Evolutionary conservation across 164 flowering plant genomes (phyloP).

Genomic region (Santalum album): DNA sequence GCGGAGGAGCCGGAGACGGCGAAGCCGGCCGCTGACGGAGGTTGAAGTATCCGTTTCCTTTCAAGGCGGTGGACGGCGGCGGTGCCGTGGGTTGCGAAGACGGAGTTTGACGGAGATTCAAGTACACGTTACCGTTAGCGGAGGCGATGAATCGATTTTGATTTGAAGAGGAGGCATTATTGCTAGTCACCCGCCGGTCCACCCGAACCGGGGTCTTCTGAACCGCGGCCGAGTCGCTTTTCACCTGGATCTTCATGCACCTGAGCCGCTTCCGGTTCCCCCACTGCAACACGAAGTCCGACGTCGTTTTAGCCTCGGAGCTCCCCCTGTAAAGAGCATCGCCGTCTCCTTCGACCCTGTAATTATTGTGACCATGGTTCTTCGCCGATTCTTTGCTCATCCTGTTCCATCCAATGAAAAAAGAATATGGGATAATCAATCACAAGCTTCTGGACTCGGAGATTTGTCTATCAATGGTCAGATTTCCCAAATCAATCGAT

Average conservation of each 20-base stretch:
- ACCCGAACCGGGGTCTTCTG: conserved; percentile 40
- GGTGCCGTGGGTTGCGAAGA: conserved; percentile 14
- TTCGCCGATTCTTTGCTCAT: conserved; percentile 31
- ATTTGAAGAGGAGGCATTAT: conserved; percentile 10
- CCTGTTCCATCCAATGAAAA: conserved; percentile 17
- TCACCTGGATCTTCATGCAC: conserved; percentile 60
- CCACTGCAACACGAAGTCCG: conserved; percentile 77
- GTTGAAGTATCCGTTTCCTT: conserved; percentile 28
- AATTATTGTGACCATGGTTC: conserved; percentile 7
- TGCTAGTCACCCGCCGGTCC: conserved; percentile 45
- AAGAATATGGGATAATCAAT: conserved; percentile 5
- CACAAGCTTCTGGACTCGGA: conserved; percentile 9
- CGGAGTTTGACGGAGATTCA: conserved; percentile 45
- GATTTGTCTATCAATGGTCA: background rate
- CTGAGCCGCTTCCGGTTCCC: conserved; percentile 77
- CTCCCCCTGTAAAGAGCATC: conserved; percentile 17
- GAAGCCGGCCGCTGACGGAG: conserved; percentile 39
- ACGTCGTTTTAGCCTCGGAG: conserved; percentile 19
- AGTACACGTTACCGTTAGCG: conserved; percentile 8
- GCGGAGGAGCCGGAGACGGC: conserved; percentile 20
- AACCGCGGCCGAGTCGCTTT: conserved; percentile 29
- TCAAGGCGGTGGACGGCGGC: background rate
- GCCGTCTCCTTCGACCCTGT: conserved; percentile 6
- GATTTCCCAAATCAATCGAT: background rate
- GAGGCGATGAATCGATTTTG: conserved; percentile 9